Percentiles rank a stretch among this genome's conserved stretches.
These are phyloP conservation scores for Leccinum rimulosum DNA, from an alignment of 768 basidiomycete species.

Conservation along the genomic window DNA sequence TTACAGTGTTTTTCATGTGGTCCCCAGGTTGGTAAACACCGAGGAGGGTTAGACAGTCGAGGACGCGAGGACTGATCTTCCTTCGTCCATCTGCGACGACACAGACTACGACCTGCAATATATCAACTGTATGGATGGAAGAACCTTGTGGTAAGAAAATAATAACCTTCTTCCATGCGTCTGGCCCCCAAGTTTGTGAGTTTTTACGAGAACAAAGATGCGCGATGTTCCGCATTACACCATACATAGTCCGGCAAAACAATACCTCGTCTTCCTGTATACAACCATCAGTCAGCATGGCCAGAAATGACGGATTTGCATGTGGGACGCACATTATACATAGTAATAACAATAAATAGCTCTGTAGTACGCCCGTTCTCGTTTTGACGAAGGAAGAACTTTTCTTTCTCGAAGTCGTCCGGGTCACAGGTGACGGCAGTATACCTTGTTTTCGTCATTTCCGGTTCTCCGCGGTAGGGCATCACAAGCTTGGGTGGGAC, in stretches of 20 bases:
- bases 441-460: constrained; percentile 72
- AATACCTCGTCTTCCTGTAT: constrained; percentile 81
- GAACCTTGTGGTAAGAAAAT: neutral
- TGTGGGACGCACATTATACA: constrained; percentile 78
- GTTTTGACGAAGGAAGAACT: constrained; percentile 85
- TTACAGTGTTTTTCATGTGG: constrained; percentile 62
- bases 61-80: constrained; percentile 77
- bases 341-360: constrained; percentile 90
- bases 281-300: constrained; percentile 10
- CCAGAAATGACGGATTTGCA: neutral
- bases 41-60: constrained; percentile 86
- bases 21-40: constrained; percentile 84
- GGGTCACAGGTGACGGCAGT: constrained; percentile 94
- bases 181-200: constrained; percentile 93
- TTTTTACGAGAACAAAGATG: constrained; percentile 83
- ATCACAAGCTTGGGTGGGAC: constrained; percentile 85
- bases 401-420: constrained; percentile 81
- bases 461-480: constrained; percentile 64
- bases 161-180: constrained; percentile 90
- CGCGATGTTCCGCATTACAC: constrained; percentile 87
- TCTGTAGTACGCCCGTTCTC: constrained; percentile 80
- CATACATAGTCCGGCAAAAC: constrained; percentile 91
- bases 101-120: constrained; percentile 77
- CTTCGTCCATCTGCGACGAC: constrained; percentile 88
- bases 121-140: neutral